Base-by-base conservation (phyloP, 1,284 basidiomycete genomes). In the Ustilago lituana region DNA sequence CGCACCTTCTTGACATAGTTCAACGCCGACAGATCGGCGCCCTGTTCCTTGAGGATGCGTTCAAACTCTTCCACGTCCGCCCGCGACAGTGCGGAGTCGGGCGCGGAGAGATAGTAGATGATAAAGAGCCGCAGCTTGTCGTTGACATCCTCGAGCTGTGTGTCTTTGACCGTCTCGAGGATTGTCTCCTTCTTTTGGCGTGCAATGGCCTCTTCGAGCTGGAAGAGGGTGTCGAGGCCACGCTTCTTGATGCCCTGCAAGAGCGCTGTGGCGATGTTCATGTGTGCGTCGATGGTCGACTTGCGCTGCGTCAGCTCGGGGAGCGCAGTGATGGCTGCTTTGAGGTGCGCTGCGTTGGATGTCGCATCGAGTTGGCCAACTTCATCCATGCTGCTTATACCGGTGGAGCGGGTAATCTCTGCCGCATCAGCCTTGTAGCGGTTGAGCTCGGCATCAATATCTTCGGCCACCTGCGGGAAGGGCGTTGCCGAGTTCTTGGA, bases 391-490 rank as follows among this genome's bases (percentile, higher is more conserved):
- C 96, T 93, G 79, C 90, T 94, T 60, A 99, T 91, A 36, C 96
- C 96, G 0, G 96, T 98, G 22, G 91, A 93, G 38, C 95, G 87
- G 5, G 96, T 98, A 66, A 99, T 91, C 82, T 99, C 96, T 9
- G 93, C 94, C 2, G 96, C 94, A 77, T 98, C 96, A 73, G 90
- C 87, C 84, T 98, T 98, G 84, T 99, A 99, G 37, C 73, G 89
- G 83, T 90, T 93, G 67, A 98, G 85, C 83, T 98, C 96, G 4
- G 86, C 80, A 78, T 98, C 94, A 52, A 99, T 98, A 74, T 98
- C 94, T 81, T 98, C 96, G 1, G 96, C 95, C 2, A 99, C 96
- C 77, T 97, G 93, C 27, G 96, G 96, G 86, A 99, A 98, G 0
- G 96, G 96, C 70, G 92, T 93, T 6, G 91, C 89, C 1, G 94